phyloP scores from a whole-genome alignment of 2,329 filamentous ascomycete species.

The Pseudogymnoascus sp. region DNA sequence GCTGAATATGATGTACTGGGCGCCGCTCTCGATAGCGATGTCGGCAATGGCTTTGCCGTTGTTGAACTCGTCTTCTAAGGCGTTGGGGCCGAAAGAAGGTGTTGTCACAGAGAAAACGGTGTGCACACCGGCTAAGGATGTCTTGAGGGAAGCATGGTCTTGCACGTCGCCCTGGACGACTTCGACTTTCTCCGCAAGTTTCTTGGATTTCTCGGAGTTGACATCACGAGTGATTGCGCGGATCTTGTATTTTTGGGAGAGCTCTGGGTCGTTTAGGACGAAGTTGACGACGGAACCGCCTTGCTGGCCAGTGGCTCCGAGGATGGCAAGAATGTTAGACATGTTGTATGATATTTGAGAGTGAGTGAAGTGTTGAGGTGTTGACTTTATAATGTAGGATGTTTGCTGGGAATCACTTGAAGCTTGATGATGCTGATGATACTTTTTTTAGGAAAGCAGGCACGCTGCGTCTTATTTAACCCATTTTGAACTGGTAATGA shows the following conservation, averaged over 20 bases:
- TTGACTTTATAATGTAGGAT: neutral
- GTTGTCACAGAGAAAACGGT: conserved; percentile 42
- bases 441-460: neutral
- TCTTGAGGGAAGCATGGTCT: conserved; percentile 31
- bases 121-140: conserved; percentile 36
- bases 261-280: conserved; percentile 35
- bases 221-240: conserved; percentile 43
- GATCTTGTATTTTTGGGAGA: conserved; percentile 39
- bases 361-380: no score
- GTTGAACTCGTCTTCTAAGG: conserved; percentile 29
- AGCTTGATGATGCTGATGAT: neutral
- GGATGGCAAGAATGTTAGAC: conserved; percentile 27
- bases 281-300: conserved; percentile 39
- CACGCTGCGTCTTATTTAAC: neutral
- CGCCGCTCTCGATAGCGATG: conserved; percentile 32
- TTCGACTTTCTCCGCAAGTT: conserved; percentile 26
- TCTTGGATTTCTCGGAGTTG: conserved; percentile 29
- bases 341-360: neutral
- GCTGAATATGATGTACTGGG: conserved; percentile 36
- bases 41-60: conserved; percentile 36
- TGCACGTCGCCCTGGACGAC: conserved; percentile 35
- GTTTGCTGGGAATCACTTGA: neutral
- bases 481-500: neutral
- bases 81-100: conserved; percentile 29
- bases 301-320: conserved; percentile 46